phyloP scores from a whole-genome alignment of 2,329 filamentous ascomycete genomes.

The Coniella lustricola region DNA sequence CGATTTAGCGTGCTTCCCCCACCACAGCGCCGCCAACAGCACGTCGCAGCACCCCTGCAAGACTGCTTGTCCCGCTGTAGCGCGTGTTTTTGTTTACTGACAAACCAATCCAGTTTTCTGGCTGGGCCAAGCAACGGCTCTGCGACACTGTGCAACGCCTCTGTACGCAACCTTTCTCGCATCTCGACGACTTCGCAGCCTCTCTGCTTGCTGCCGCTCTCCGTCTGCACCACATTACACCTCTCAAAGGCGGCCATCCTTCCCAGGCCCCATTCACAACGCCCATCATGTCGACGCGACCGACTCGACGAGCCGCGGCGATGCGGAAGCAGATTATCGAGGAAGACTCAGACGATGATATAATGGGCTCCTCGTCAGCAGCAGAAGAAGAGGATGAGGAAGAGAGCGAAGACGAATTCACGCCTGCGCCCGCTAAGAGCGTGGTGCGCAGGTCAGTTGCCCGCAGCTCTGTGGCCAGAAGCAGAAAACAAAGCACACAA shows the following conservation, averaged over 20 bases:
- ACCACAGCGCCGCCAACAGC: not conserved
- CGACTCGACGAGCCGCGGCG: slow-evolving; percentile 42
- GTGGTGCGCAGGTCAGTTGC: slow-evolving; percentile 28
- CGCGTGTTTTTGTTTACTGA: slow-evolving; percentile 31
- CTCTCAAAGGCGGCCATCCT: too few species aligned
- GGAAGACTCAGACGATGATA: slow-evolving; percentile 75
- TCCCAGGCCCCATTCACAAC: not conserved
- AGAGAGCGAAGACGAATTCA: slow-evolving; percentile 70
- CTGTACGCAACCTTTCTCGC: not conserved
- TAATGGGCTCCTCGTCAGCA: slow-evolving; percentile 41
- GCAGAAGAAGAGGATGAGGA: slow-evolving; percentile 58
- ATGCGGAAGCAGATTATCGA: slow-evolving; percentile 71
- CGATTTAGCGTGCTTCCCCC: not conserved
- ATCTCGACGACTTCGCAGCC: not conserved
- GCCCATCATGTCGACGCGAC: slow-evolving; percentile 33
- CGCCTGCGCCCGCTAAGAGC: slow-evolving; percentile 59
- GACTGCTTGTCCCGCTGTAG: not conserved
- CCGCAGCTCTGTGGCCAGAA: slow-evolving; percentile 17
- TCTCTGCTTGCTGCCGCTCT: not conserved
- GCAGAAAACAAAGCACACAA: slow-evolving; percentile 22
- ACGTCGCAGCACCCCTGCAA: not conserved
- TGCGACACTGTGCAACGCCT: not conserved
- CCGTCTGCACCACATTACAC: not conserved
- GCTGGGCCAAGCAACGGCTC: slow-evolving; percentile 14
- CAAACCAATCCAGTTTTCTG: slow-evolving; percentile 4